These are phyloP conservation scores for Rhododendron henanense DNA, from an alignment of 148 eudicot species.

Conservation along the genomic window DNA sequence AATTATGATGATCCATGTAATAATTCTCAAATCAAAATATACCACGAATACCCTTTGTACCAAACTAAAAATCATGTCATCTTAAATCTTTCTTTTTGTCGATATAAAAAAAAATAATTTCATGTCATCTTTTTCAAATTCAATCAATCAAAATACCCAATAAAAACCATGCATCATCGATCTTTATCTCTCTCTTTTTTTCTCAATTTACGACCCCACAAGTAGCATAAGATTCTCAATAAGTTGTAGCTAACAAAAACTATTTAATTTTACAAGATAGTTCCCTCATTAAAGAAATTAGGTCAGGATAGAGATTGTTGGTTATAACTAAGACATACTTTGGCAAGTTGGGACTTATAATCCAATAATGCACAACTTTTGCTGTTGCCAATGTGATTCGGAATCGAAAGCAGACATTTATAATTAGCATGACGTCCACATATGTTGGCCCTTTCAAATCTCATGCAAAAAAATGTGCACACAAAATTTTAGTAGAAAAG, in stretches of 20 bases:
- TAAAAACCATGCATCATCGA: not conserved
- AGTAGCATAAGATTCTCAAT: not conserved
- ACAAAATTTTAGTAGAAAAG: too few relatives aligned
- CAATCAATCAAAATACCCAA: too few relatives aligned
- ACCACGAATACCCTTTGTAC: too few relatives aligned
- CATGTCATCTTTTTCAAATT: too few relatives aligned
- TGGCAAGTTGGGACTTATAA: not conserved
- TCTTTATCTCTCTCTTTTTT: not conserved
- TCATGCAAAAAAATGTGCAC: not conserved
- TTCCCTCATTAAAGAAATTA: not conserved
- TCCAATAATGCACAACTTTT: not conserved
- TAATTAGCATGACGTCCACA: not conserved
- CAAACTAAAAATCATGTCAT: too few relatives aligned
- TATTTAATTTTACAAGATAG: not conserved
- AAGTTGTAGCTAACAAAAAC: not conserved
- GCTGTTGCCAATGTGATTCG: not conserved
- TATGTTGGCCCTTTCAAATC: not conserved
- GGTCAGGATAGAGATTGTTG: not conserved
- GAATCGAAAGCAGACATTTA: not conserved
- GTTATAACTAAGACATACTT: not conserved
- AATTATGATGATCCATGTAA: too few relatives aligned
- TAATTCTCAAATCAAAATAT: too few relatives aligned
- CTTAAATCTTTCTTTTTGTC: too few relatives aligned
- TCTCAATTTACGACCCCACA: slow-evolving; percentile 1
- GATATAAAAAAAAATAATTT: too few relatives aligned